phyloP scores from a whole-genome alignment of 495 filamentous ascomycete genomes.

The Daldinia vernicosa region DNA sequence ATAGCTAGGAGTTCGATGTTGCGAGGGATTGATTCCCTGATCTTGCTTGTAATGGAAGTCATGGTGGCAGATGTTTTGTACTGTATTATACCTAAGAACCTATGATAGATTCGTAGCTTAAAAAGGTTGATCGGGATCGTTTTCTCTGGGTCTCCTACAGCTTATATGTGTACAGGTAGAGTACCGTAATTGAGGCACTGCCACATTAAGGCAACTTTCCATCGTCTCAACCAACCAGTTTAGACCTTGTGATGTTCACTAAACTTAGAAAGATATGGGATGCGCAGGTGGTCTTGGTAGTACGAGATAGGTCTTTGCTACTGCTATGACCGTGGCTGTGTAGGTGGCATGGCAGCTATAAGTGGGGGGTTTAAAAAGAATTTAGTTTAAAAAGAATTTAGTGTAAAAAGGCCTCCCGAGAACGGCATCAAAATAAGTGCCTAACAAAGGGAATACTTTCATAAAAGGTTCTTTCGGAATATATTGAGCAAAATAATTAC shows the following conservation, averaged over 20 bases:
- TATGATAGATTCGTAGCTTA: background rate
- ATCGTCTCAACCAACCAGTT: too few species aligned
- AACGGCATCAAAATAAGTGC: too few species aligned
- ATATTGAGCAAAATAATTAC: too few species aligned
- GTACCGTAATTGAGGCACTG: conserved; percentile 10
- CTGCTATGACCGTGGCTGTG: conserved; percentile 11
- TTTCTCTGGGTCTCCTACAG: background rate
- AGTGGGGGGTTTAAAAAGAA: background rate
- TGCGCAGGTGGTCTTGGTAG: too few species aligned
- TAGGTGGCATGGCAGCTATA: background rate
- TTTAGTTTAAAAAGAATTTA: background rate
- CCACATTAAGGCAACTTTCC: conserved; percentile 18
- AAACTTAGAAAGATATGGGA: background rate
- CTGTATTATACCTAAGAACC: too few species aligned
- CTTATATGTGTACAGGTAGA: conserved; percentile 1
- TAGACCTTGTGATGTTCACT: background rate
- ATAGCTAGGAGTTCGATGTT: conserved; percentile 49
- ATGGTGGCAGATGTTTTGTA: conserved; percentile 9
- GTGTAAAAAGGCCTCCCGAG: conserved; percentile 4
- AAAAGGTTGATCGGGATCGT: background rate
- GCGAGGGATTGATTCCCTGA: conserved; percentile 40
- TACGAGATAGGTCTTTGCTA: background rate
- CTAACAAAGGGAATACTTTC: too few species aligned
- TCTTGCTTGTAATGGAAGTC: conserved; percentile 31
- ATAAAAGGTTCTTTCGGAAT: too few species aligned